phyloP scores from a whole-genome alignment of 2,329 filamentous ascomycete species.

The Fusarium illudens region DNA sequence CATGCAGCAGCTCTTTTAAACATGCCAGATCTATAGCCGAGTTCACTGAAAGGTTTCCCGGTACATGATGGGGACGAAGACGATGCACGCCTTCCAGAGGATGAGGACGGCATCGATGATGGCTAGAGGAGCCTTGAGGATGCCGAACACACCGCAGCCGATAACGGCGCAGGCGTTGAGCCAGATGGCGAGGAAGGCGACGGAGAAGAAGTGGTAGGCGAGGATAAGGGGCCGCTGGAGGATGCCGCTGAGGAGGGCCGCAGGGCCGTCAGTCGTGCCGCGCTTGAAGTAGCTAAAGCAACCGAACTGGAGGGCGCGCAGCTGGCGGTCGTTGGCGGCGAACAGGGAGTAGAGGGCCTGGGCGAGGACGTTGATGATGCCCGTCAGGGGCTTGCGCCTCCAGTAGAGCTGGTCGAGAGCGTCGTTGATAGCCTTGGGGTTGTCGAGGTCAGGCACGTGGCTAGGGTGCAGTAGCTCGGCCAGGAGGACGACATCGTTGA shows the following conservation, averaged over 20 bases:
- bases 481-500: constrained; percentile 88
- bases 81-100: constrained; percentile 80
- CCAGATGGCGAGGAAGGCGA: constrained; percentile 90
- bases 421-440: constrained; percentile 70
- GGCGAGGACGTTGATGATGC: constrained; percentile 97
- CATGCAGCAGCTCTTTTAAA: background rate
- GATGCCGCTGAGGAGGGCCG: constrained; percentile 82
- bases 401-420: constrained; percentile 85
- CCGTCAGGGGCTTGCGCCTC: constrained; percentile 81
- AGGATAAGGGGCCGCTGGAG: constrained; percentile 80
- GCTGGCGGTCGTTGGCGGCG: constrained; percentile 80
- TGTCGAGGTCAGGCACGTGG: constrained; percentile 72
- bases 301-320: constrained; percentile 83
- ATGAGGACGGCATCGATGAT: constrained; percentile 73
- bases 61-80: constrained; percentile 84
- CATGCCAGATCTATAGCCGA: background rate
- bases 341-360: constrained; percentile 93
- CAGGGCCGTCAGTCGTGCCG: constrained; percentile 78
- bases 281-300: constrained; percentile 94
- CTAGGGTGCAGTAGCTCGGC: constrained; percentile 76
- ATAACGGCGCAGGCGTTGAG: constrained; percentile 55
- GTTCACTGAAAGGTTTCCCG: constrained; percentile 60
- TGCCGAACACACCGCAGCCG: constrained; percentile 48
- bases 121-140: constrained; percentile 64
- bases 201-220: constrained; percentile 92